These are phyloP conservation scores for Ilex aquifolium DNA, from an alignment of 257 asterid species.

Conservation along the genomic window DNA sequence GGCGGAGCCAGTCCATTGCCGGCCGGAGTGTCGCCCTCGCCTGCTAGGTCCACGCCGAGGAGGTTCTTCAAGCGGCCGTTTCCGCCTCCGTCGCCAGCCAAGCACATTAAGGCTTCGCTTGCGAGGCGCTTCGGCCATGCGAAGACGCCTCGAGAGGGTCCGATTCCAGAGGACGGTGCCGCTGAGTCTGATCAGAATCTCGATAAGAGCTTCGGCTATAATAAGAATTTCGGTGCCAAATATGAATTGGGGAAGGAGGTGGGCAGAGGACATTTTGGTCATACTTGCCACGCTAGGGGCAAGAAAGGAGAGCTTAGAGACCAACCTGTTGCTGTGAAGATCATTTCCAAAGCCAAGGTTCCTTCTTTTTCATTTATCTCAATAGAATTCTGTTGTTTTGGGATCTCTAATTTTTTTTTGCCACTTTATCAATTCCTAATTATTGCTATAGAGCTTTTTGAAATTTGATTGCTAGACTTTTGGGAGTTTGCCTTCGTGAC, in stretches of 20 bases:
- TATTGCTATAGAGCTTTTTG: too few relatives aligned
- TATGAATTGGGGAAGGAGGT: slow-evolving; percentile 93
- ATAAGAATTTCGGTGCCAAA: slow-evolving; percentile 79
- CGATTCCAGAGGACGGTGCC: slow-evolving; percentile 72
- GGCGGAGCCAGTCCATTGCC: slow-evolving; percentile 33
- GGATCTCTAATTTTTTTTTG: too few relatives aligned
- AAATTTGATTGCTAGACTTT: too few relatives aligned
- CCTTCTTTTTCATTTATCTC: neutral
- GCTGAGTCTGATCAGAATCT: slow-evolving; percentile 33
- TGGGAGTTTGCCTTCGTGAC: too few relatives aligned
- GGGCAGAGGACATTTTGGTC: slow-evolving; percentile 97
- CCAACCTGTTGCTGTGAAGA: slow-evolving; percentile 79
- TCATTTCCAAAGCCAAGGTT: slow-evolving; percentile 93
- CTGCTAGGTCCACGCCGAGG: slow-evolving; percentile 87
- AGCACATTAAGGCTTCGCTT: slow-evolving; percentile 89
- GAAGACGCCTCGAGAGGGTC: slow-evolving; percentile 60
- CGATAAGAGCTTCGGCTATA: slow-evolving; percentile 82
- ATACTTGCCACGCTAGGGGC: slow-evolving; percentile 77
- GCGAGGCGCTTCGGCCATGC: slow-evolving; percentile 61
- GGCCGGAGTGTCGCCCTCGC: slow-evolving; percentile 66
- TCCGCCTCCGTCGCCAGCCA: slow-evolving; percentile 97
- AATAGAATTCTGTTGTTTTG: too few relatives aligned
- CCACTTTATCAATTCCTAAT: too few relatives aligned
- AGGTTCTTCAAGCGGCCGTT: slow-evolving; percentile 76
- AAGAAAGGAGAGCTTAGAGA: slow-evolving; percentile 80